Evolutionary conservation across 331 rosid genomes (phyloP), one percentile per base, ranked within the genome.

Genomic region (Ulmus americana): DNA sequence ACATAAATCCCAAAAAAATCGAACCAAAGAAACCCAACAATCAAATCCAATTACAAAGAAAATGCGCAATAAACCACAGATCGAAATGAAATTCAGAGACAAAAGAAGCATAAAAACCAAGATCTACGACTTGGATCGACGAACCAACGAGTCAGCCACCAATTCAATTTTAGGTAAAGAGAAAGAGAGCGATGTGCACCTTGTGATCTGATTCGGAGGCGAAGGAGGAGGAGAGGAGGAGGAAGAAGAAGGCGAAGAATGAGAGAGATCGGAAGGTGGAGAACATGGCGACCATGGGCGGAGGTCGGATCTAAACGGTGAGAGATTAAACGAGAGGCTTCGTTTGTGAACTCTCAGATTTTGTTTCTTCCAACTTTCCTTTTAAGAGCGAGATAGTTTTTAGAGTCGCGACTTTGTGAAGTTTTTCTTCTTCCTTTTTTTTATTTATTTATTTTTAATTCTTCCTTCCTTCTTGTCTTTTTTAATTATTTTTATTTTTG

Each of bases 151-250:
- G 43, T 28, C 44, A 13, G 55, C 2, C 6, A 55, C 28, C 49
- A 51, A 15, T 44, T 28, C n/a, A 58, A 46, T 58, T 46, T 53
- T 8, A 66, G n/a, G 74, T 35, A 39, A 3, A 61, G 58, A 48
- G 63, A 46, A 43, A 46, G 46, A 47, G 44, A 58, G 45, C 43
- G 53, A 54, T 12, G 15, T 40, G 78, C 75, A 94, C 99, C 97
- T 74, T 89, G 83, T 94, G 99, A 85, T 94, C 99, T 51, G 95
- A 75, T 69, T 94, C 99, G 68, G 97, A 76, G 67, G 96, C 95
- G 72, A 82, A 52, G 8, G 70, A 81, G 45, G 73, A 45, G 39
- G 77, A 79, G 20, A 89, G 70, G 80, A 90, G 77, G 59, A 86
- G 9, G 45, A 76, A 39, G 42, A 61, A 45, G 11, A 79, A 44